Evolutionary conservation across 306 rosid genomes (phyloP).

Genomic region (Cercis canadensis): DNA sequence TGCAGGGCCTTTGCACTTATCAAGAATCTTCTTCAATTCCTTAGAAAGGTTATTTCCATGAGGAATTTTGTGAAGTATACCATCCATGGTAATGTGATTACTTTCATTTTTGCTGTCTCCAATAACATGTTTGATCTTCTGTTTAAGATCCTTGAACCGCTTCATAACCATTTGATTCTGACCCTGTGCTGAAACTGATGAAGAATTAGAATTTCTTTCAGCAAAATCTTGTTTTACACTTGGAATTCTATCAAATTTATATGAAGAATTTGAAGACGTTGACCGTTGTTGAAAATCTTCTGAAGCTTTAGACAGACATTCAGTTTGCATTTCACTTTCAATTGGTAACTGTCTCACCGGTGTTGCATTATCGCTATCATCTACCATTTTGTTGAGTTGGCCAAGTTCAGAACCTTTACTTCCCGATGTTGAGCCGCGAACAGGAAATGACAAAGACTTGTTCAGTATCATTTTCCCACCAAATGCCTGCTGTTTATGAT

Average conservation of each 20-base stretch:
- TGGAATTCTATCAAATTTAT: background rate
- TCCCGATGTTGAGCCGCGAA: constrained; percentile 33
- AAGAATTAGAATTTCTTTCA: constrained; percentile 2
- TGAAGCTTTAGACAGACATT: background rate
- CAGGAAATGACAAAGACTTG: constrained; percentile 63
- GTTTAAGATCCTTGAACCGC: constrained; percentile 64
- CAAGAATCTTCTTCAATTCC: constrained; percentile 35
- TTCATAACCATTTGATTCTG: constrained; percentile 39
- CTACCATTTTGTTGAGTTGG: constrained; percentile 37
- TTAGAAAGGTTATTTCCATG: constrained; percentile 47
- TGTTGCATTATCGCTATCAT: constrained; percentile 6
- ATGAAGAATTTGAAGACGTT: constrained; percentile 19
- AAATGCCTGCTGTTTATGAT: constrained; percentile 37
- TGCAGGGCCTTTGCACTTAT: constrained; percentile 31
- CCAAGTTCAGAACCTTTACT: constrained; percentile 32
- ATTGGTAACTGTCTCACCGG: constrained; percentile 10
- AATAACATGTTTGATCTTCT: constrained; percentile 62
- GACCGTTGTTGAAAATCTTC: background rate
- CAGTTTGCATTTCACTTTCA: constrained; percentile 6
- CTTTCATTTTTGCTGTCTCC: constrained; percentile 61
- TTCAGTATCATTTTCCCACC: constrained; percentile 36
- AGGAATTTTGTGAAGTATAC: constrained; percentile 74
- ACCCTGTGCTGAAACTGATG: constrained; percentile 27
- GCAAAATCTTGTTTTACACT: background rate
- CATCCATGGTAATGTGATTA: constrained; percentile 69